Conservation (phyloP, 441 rosid genomes). For the Populus hybrid region DNA sequence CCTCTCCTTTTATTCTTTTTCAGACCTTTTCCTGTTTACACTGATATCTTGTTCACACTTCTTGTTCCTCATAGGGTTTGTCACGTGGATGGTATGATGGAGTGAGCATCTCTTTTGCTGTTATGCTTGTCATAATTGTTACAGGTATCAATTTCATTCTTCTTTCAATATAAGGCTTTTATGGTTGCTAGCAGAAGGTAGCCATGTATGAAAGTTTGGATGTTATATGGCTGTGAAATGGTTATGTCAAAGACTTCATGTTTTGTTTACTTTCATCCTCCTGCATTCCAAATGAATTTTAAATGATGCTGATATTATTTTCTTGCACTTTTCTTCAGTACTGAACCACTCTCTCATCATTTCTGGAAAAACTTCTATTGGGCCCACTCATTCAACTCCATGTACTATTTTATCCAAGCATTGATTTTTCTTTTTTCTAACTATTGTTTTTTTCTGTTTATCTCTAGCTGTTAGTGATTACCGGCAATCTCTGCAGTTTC, state of each 20-base stretch:
- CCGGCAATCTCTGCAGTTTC: conserved; percentile 98
- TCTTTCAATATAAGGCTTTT: neutral
- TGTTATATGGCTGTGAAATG: neutral
- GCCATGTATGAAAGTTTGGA: neutral
- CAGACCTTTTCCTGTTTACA: neutral
- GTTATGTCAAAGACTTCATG: neutral
- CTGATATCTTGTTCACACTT: neutral
- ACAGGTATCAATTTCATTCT: conserved; percentile 49
- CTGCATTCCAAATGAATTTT: neutral
- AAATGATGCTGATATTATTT: neutral
- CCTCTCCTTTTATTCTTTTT: neutral
- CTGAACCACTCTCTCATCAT: neutral
- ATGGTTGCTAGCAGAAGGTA: neutral
- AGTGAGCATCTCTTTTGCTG: conserved; percentile 87
- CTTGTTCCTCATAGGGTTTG: conserved; percentile 48
- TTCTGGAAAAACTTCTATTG: neutral
- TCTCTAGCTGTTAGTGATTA: conserved; percentile 86
- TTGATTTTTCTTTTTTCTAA: conserved; percentile 2
- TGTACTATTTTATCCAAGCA: neutral
- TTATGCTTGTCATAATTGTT: conserved; percentile 73
- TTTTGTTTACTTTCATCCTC: neutral
- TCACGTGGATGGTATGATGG: conserved; percentile 94
- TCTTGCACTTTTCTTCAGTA: neutral
- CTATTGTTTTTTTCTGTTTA: conserved; percentile 1
- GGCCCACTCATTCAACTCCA: neutral